These are phyloP conservation scores for Fusarium ambrosium DNA, from an alignment of 2,329 filamentous ascomycete species.

Conservation along the genomic window DNA sequence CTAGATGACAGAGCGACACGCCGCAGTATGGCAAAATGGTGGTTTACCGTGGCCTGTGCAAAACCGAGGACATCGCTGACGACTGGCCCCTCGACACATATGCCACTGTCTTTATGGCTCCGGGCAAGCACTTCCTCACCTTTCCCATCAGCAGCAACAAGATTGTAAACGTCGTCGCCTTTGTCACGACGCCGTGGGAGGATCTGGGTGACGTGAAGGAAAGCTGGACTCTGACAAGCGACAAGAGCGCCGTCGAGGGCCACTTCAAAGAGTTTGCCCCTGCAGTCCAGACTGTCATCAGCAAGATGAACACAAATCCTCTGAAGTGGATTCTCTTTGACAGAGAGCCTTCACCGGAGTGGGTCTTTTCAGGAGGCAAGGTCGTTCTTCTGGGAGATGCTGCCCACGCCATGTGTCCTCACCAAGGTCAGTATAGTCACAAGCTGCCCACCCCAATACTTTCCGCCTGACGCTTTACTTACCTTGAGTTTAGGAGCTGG, in stretches of 20 bases:
- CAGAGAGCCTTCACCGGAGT: conserved; percentile 1
- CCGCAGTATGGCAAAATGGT: conserved; percentile 1
- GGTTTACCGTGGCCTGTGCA: conserved; percentile 4
- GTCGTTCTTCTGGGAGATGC: conserved; percentile 4
- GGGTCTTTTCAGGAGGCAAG: conserved; percentile 8
- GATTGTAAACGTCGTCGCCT: neutral
- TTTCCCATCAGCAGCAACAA: neutral
- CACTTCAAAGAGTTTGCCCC: conserved; percentile 1
- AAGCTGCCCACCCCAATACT: neutral
- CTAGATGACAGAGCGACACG: neutral
- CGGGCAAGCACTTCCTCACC: neutral
- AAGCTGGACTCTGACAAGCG: neutral
- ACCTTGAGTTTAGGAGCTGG: neutral
- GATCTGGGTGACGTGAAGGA: neutral
- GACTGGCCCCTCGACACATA: conserved; percentile 1
- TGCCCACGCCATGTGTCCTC: conserved; percentile 5
- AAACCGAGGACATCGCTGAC: conserved; percentile 1
- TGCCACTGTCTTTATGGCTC: neutral
- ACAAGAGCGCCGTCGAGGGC: neutral
- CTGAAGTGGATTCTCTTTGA: conserved; percentile 9
- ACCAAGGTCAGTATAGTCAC: neutral
- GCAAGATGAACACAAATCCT: conserved; percentile 5
- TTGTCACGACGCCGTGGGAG: neutral
- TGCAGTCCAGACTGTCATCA: neutral
- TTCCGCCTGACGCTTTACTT: neutral